Evolutionary conservation across 2,329 filamentous ascomycete species (phyloP).

Genomic region (Talaromyces sp.): DNA sequence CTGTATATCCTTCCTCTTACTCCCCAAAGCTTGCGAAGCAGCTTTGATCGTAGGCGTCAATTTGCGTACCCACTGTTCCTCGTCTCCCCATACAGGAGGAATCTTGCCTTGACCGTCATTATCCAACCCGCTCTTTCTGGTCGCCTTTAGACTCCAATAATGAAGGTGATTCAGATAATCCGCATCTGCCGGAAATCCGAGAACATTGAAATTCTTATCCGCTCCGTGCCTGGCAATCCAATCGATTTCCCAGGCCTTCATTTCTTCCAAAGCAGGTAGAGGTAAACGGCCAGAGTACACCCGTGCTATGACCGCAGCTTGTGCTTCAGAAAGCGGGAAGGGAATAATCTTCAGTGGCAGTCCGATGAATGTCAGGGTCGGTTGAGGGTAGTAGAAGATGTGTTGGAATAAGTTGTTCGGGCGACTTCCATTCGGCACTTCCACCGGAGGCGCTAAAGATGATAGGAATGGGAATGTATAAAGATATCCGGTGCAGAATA

Average conservation of each 20-base stretch:
- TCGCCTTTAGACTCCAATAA: constrained; percentile 38
- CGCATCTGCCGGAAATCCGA: constrained; percentile 51
- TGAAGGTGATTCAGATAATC: constrained; percentile 48
- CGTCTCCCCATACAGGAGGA: constrained; percentile 3
- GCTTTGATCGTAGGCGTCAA: constrained; percentile 17
- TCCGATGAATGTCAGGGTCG: constrained; percentile 74
- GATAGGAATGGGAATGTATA: constrained; percentile 75
- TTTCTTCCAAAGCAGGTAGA: constrained; percentile 63
- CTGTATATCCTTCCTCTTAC: constrained; percentile 2
- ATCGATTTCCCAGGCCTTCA: constrained; percentile 65
- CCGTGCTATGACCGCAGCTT: constrained; percentile 73
- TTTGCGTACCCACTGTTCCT: constrained; percentile 11
- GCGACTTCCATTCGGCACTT: constrained; percentile 66
- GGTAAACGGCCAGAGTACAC: constrained; percentile 70
- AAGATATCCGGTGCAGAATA: constrained; percentile 90
- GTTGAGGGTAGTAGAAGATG: constrained; percentile 70
- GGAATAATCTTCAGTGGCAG: constrained; percentile 84
- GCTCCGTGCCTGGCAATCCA: constrained; percentile 45
- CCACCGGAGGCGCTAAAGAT: constrained; percentile 53
- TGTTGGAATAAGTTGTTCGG: constrained; percentile 76
- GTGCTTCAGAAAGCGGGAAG: constrained; percentile 75
- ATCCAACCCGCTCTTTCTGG: constrained; percentile 34
- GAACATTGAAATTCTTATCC: constrained; percentile 54
- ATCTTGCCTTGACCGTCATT: constrained; percentile 58
- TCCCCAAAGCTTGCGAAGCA: constrained; percentile 11